Conservation (phyloP, 1,284 basidiomycete genomes). For the Tilletiaria anomala region DNA sequence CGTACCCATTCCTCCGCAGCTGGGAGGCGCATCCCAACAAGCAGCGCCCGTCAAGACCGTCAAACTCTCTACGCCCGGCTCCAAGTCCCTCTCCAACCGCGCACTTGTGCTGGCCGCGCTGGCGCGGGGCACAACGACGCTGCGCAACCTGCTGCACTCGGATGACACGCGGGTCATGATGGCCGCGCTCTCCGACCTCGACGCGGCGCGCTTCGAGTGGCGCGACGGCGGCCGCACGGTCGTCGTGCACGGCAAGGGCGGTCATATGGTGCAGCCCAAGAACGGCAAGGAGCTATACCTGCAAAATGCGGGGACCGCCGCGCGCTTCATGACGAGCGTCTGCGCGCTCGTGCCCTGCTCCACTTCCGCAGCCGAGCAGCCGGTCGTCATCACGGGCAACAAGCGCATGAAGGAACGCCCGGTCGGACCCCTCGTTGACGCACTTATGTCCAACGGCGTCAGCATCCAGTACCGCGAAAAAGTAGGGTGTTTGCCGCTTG, state of each 20-base stretch:
- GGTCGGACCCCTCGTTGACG: slow-evolving; percentile 88
- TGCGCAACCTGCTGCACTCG: slow-evolving; percentile 83
- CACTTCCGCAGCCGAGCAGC: slow-evolving; percentile 6
- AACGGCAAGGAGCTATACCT: slow-evolving; percentile 77
- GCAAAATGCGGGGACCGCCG: slow-evolving; percentile 92
- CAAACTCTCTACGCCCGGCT: slow-evolving; percentile 80
- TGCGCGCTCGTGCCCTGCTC: slow-evolving; percentile 52
- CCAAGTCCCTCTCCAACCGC: slow-evolving; percentile 92
- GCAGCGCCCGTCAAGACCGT: slow-evolving; percentile 43
- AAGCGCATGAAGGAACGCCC: slow-evolving; percentile 94
- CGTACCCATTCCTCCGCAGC: neutral
- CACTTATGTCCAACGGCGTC: slow-evolving; percentile 68
- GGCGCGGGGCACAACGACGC: slow-evolving; percentile 67
- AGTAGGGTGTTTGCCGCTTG: slow-evolving; percentile 73
- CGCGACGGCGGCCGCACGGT: slow-evolving; percentile 86
- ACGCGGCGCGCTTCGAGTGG: slow-evolving; percentile 80
- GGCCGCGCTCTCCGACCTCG: slow-evolving; percentile 57
- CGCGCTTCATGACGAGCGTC: slow-evolving; percentile 91
- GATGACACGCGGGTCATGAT: slow-evolving; percentile 99
- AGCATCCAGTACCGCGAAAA: slow-evolving; percentile 63
- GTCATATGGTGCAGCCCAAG: slow-evolving; percentile 46
- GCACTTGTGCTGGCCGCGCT: slow-evolving; percentile 87
- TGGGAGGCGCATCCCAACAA: too few species aligned
- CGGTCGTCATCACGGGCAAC: slow-evolving; percentile 74
- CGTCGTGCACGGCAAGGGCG: slow-evolving; percentile 74